Conservation (phyloP, 257 asterid species). For the Salvia rosmarinus region DNA sequence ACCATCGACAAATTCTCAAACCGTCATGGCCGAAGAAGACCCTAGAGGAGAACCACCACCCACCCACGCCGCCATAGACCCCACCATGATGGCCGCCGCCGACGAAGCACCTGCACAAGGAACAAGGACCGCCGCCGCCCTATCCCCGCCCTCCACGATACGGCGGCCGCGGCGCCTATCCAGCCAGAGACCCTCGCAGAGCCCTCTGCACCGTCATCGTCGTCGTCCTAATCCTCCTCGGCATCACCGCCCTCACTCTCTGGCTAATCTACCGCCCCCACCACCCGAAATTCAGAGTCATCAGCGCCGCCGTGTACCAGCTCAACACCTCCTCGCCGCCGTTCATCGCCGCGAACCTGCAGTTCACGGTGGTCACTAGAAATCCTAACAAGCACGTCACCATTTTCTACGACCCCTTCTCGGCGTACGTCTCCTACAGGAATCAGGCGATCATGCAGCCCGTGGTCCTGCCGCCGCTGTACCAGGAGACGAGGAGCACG, state of each 20-base stretch:
- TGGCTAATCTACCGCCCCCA: constrained; percentile 68
- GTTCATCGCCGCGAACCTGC: constrained; percentile 53
- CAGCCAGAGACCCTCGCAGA: constrained; percentile 25
- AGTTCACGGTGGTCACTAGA: constrained; percentile 56
- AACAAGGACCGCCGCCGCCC: not conserved
- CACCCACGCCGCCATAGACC: not conserved
- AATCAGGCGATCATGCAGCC: constrained; percentile 57
- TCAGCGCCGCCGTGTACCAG: constrained; percentile 52
- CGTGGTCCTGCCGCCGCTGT: constrained; percentile 53
- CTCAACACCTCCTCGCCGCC: constrained; percentile 55
- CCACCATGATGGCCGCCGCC: constrained; percentile 32
- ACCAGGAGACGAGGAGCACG: constrained; percentile 57
- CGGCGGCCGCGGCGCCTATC: constrained; percentile 8
- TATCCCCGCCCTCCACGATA: not conserved
- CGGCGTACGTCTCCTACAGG: constrained; percentile 57
- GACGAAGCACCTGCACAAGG: not conserved
- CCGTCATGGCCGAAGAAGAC: constrained; percentile 36
- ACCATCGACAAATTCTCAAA: no score
- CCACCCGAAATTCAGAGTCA: constrained; percentile 56
- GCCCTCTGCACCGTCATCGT: constrained; percentile 36
- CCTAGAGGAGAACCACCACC: not conserved
- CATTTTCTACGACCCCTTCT: constrained; percentile 51
- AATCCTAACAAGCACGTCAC: constrained; percentile 63
- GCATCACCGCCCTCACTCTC: constrained; percentile 46
- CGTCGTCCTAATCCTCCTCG: constrained; percentile 45